Percentiles rank a stretch among this genome's conserved stretches.
Conservation (phyloP, 257 asterid species). For the Cinchona pubescens region DNA sequence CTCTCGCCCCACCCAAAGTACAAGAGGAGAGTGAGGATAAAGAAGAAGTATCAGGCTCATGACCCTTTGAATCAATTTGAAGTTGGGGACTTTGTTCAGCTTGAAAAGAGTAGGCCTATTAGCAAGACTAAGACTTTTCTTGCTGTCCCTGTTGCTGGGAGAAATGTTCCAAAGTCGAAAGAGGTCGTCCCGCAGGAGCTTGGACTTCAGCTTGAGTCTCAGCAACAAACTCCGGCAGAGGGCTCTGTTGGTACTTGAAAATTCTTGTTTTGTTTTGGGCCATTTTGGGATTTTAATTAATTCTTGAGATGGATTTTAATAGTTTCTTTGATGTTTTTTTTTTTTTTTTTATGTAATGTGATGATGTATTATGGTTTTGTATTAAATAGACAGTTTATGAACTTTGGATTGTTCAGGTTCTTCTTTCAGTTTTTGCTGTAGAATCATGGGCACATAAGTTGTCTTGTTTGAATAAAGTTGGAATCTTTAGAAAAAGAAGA, state of each 20-base stretch:
- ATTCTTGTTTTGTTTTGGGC: neutral
- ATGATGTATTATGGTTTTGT: conserved; percentile 1
- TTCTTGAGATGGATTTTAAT: neutral
- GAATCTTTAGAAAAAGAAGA: neutral
- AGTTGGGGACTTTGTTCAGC: conserved; percentile 81
- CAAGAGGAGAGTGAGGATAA: conserved; percentile 81
- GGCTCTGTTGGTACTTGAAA: conserved; percentile 10
- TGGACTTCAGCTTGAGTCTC: conserved; percentile 28
- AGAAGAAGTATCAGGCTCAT: conserved; percentile 96
- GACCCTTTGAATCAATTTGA: conserved; percentile 79
- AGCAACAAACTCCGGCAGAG: conserved; percentile 10
- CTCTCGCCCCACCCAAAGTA: conserved; percentile 95
- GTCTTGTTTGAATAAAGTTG: neutral
- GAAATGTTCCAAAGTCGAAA: conserved; percentile 30
- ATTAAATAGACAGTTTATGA: neutral
- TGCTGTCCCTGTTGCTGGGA: conserved; percentile 52
- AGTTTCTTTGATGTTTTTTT: neutral
- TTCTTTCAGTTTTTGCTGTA: neutral
- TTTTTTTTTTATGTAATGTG: conserved; percentile 14
- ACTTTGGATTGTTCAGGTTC: neutral
- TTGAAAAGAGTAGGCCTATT: conserved; percentile 70
- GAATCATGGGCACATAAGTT: neutral
- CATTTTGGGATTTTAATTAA: neutral
- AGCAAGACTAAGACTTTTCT: conserved; percentile 75
- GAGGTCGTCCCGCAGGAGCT: conserved; percentile 30